phyloP scores from a whole-genome alignment of 164 flowering plant species.

The Tinospora cordifolia region DNA sequence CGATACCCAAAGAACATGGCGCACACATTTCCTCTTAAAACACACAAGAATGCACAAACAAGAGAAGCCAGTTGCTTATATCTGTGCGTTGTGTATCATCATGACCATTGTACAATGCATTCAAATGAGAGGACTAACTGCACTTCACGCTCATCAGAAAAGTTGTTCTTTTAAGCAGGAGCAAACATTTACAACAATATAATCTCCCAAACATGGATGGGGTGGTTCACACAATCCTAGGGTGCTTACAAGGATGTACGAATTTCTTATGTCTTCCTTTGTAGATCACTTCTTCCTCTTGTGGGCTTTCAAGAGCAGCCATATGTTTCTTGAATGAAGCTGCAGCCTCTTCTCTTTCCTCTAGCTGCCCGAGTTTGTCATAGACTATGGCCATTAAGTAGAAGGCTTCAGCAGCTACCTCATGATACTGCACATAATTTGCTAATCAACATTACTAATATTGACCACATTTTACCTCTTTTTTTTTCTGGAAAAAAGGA shows the following conservation, averaged over 20 bases:
- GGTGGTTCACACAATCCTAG: not conserved
- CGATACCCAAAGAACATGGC: no score
- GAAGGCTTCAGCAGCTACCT: slow-evolving; percentile 88
- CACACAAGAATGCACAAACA: no score
- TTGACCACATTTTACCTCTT: not conserved
- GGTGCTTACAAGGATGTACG: not conserved
- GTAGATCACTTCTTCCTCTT: slow-evolving; percentile 19
- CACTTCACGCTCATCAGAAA: no score
- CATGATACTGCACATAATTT: slow-evolving; percentile 59
- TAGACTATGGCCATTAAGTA: slow-evolving; percentile 70
- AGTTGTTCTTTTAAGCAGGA: no score
- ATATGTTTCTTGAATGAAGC: slow-evolving; percentile 62
- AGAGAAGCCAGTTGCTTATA: no score
- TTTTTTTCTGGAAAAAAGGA: no score
- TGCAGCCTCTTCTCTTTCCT: slow-evolving; percentile 83
- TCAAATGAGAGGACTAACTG: no score
- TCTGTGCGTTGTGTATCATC: no score
- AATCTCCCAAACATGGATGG: not conserved
- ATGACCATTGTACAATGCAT: no score
- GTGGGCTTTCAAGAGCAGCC: slow-evolving; percentile 50
- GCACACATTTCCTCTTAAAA: no score
- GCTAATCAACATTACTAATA: not conserved
- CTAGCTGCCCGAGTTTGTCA: slow-evolving; percentile 48
- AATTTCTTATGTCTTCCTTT: not conserved
- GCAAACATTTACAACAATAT: not conserved